These are phyloP conservation scores for Backusella morwellensis DNA, from an alignment of 192 early-diverging fungal genomes.

Conservation along the genomic window DNA sequence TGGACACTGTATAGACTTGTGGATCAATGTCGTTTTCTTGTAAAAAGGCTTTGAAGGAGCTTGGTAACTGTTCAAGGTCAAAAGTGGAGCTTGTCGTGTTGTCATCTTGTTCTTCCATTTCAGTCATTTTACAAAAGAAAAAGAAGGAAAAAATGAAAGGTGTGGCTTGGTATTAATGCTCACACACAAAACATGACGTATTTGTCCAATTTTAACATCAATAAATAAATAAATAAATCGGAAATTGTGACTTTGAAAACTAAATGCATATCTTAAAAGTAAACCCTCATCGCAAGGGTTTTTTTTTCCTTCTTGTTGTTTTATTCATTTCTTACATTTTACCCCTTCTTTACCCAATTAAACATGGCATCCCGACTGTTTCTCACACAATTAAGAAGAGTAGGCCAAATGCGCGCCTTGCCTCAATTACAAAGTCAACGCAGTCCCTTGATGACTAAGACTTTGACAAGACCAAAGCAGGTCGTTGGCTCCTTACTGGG, in stretches of 20 bases:
- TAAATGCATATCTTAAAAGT: neutral
- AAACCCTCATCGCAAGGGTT: neutral
- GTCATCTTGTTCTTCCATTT: neutral
- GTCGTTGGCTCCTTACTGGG: slow-evolving; percentile 3
- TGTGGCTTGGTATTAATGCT: neutral
- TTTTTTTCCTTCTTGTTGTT: neutral
- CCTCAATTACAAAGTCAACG: slow-evolving; percentile 4
- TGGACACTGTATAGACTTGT: slow-evolving; percentile 54
- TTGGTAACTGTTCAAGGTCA: slow-evolving; percentile 45
- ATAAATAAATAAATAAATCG: neutral
- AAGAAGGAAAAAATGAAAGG: neutral
- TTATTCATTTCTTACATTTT: neutral
- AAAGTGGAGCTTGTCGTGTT: neutral
- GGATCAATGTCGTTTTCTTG: slow-evolving; percentile 68
- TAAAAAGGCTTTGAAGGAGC: slow-evolving; percentile 66
- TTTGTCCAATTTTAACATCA: neutral
- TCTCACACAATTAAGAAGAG: neutral
- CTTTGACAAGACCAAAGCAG: neutral
- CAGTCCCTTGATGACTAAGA: slow-evolving; percentile 12
- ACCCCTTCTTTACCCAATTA: neutral
- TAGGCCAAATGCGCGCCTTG: neutral
- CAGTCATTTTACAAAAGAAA: neutral
- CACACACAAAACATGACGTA: neutral
- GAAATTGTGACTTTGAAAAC: neutral
- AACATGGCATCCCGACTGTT: slow-evolving; percentile 1